Percentiles rank a stretch among this genome's conserved stretches.
Conservation (phyloP, 208 protist genomes). For the Crithidia bombi region DNA sequence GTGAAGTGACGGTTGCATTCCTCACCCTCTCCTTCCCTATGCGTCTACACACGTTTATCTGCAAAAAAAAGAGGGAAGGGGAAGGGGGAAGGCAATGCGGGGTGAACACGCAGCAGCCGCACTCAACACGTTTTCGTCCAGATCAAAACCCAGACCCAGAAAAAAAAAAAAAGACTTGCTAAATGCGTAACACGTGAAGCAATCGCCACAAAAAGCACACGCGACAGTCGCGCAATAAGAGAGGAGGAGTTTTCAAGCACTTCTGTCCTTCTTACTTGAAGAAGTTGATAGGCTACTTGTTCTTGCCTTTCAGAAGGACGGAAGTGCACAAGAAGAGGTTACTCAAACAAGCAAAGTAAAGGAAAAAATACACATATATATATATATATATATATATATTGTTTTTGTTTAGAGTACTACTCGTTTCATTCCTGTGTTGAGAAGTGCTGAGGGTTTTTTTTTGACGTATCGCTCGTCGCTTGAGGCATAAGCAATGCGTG, state of each 20-base stretch:
- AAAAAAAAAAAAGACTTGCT: not conserved
- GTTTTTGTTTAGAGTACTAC: not conserved
- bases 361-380: not conserved
- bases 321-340: not conserved
- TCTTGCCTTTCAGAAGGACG: slow-evolving; percentile 16
- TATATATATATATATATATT: not conserved
- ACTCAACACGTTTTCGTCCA: no score
- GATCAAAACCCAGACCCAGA: no score
- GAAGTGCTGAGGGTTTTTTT: no score
- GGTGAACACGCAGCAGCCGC: no score
- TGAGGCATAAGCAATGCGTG: not conserved
- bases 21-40: no score
- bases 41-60: not conserved
- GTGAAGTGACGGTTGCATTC: not conserved
- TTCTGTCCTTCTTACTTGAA: slow-evolving; percentile 2
- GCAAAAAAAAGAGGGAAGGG: not conserved
- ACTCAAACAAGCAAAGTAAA: not conserved
- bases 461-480: not conserved
- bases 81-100: no score
- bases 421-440: no score
- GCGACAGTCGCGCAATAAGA: not conserved
- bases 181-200: not conserved
- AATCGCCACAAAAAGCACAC: no score
- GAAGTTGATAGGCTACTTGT: slow-evolving; percentile 25
- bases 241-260: not conserved